Evolutionary conservation across 148 eudicot genomes (phyloP).

Genomic region (Vaccinium corymbosum): DNA sequence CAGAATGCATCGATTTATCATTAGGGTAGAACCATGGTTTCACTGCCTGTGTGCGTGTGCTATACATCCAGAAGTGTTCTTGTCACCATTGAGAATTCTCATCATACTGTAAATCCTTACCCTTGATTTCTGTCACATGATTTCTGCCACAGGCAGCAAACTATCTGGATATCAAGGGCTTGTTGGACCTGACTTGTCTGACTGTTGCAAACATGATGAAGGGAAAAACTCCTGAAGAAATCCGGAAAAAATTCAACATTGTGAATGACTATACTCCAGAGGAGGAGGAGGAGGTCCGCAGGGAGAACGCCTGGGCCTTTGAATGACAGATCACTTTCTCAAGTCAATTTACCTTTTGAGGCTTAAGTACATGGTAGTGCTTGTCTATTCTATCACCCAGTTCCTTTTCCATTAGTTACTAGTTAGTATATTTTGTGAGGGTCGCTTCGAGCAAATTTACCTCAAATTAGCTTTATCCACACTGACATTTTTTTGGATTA

Average conservation of each 20-base stretch:
- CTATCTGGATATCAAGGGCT: constrained; percentile 23
- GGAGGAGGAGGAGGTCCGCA: constrained; percentile 22
- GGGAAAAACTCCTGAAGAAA: constrained; percentile 19
- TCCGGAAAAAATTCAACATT: constrained; percentile 15
- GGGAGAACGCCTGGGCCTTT: constrained; percentile 38
- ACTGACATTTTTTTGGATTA: background rate
- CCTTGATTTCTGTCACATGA: background rate
- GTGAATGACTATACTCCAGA: constrained; percentile 19
- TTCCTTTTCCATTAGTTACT: background rate
- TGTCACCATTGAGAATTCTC: too few species aligned
- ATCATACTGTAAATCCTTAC: too few species aligned
- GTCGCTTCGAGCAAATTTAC: background rate
- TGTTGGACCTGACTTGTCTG: constrained; percentile 23
- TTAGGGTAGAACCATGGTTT: background rate
- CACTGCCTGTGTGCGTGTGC: too few species aligned
- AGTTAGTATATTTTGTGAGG: background rate
- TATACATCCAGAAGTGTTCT: too few species aligned
- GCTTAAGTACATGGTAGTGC: background rate
- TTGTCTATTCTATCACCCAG: constrained; percentile 1
- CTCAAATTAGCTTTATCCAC: background rate
- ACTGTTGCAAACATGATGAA: constrained; percentile 21
- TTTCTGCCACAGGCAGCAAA: constrained; percentile 17
- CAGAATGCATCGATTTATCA: background rate
- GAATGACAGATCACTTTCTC: constrained; percentile 11
- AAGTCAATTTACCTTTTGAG: background rate